These are phyloP conservation scores for Podila epigama DNA, from an alignment of 192 early-diverging fungal genomes.

Conservation along the genomic window DNA sequence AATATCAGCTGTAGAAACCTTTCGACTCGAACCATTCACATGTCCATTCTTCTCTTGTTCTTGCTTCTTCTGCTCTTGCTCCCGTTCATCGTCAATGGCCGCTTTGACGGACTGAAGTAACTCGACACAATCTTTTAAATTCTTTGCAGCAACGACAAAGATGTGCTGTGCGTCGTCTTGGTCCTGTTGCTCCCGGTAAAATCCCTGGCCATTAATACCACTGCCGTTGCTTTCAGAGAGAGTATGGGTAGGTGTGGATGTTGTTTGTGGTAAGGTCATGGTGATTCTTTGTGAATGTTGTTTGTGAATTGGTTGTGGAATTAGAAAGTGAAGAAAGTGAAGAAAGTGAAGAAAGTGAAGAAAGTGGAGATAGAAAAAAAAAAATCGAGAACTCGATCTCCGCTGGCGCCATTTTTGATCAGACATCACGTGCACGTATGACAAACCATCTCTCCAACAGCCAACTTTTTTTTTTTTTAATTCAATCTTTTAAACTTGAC, in stretches of 20 bases:
- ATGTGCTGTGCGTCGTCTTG: background rate
- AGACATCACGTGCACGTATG: no score
- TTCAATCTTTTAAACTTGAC: background rate
- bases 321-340: background rate
- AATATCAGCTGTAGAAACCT: slow-evolving; percentile 3
- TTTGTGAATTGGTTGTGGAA: no score
- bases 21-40: background rate
- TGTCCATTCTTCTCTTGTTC: background rate
- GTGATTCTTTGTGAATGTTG: background rate
- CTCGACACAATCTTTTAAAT: slow-evolving; percentile 27
- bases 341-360: background rate
- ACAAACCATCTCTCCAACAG: no score
- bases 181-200: background rate
- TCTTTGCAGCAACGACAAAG: slow-evolving; percentile 21
- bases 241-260: no score
- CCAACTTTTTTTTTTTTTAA: background rate
- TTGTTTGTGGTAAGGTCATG: background rate
- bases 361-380: background rate
- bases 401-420: background rate
- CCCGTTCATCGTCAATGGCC: slow-evolving; percentile 16
- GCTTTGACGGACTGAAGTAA: slow-evolving; percentile 22
- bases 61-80: slow-evolving; percentile 1
- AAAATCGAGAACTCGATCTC: no score
- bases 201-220: background rate
- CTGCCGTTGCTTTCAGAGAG: no score